phyloP scores from a whole-genome alignment of 768 basidiomycete genomes.

The Podaxis mareebaensis region DNA sequence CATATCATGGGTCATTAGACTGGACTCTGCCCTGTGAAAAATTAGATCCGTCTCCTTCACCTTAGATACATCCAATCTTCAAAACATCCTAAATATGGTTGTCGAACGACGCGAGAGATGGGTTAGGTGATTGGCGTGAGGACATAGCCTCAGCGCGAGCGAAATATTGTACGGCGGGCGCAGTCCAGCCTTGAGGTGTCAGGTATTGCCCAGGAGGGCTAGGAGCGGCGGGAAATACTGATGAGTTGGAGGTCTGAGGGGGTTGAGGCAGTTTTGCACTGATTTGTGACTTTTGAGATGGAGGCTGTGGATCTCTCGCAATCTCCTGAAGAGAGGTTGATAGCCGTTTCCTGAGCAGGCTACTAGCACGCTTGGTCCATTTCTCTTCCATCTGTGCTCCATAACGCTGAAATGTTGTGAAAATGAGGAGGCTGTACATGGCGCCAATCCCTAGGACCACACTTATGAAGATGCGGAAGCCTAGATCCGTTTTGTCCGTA shows the following conservation, averaged over 20 bases:
- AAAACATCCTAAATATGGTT: too few species aligned
- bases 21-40: too few species aligned
- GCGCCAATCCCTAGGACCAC: constrained; percentile 42
- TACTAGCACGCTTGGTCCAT: constrained; percentile 12
- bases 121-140: background rate
- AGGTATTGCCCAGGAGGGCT: background rate
- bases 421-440: constrained; percentile 43
- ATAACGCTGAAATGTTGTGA: constrained; percentile 45
- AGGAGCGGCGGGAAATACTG: background rate
- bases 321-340: background rate
- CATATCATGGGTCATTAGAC: too few species aligned
- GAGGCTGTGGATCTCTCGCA: background rate
- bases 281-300: background rate
- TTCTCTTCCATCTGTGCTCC: constrained; percentile 25
- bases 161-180: background rate
- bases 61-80: too few species aligned
- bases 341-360: too few species aligned
- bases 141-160: background rate
- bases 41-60: too few species aligned
- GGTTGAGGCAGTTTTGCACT: background rate
- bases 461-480: constrained; percentile 38
- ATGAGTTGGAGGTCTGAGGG: too few species aligned
- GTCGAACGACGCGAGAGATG: background rate
- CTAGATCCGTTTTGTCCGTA: background rate
- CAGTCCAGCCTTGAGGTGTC: too few species aligned